phyloP scores from a whole-genome alignment of 371 early-diverging fungal species.

The Apophysomyces elegans region DNA sequence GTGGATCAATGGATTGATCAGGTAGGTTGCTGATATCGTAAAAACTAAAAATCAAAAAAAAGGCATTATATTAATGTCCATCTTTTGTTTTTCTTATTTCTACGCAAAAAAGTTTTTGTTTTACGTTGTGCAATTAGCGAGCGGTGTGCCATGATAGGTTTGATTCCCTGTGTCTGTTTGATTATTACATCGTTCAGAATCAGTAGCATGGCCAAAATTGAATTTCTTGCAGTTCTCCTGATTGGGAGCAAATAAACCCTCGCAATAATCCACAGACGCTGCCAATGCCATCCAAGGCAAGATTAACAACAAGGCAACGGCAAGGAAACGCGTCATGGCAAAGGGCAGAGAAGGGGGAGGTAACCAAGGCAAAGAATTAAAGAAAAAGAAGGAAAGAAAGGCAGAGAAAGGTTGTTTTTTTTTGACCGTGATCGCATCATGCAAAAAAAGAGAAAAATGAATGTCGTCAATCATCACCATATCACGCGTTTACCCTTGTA shows the following conservation, averaged over 20 bases:
- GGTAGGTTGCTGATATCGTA: slow-evolving; percentile 43
- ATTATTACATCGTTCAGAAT: slow-evolving; percentile 6
- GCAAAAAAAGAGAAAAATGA: too few relatives aligned
- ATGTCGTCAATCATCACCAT: too few relatives aligned
- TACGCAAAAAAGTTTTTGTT: not conserved
- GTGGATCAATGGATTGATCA: slow-evolving; percentile 31
- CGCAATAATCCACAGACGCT: slow-evolving; percentile 18
- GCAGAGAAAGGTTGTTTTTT: too few relatives aligned
- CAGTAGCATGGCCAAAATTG: slow-evolving; percentile 13
- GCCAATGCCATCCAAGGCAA: slow-evolving; percentile 2
- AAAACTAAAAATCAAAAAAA: slow-evolving; percentile 28
- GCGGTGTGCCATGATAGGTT: slow-evolving; percentile 22
- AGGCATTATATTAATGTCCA: not conserved
- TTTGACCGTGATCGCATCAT: too few relatives aligned
- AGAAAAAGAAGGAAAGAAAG: not conserved
- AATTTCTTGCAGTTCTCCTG: slow-evolving; percentile 20
- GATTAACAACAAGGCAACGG: not conserved
- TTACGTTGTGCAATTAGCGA: slow-evolving; percentile 50
- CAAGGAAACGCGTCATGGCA: not conserved
- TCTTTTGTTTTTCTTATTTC: not conserved
- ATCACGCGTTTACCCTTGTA: too few relatives aligned
- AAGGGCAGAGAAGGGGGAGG: too few relatives aligned
- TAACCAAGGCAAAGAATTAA: not conserved
- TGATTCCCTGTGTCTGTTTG: not conserved
- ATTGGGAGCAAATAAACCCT: slow-evolving; percentile 18